Evolutionary conservation across 2,329 filamentous ascomycete genomes (phyloP), one percentile per base, ranked within the genome.

Genomic region (Ascochyta rabiei): DNA sequence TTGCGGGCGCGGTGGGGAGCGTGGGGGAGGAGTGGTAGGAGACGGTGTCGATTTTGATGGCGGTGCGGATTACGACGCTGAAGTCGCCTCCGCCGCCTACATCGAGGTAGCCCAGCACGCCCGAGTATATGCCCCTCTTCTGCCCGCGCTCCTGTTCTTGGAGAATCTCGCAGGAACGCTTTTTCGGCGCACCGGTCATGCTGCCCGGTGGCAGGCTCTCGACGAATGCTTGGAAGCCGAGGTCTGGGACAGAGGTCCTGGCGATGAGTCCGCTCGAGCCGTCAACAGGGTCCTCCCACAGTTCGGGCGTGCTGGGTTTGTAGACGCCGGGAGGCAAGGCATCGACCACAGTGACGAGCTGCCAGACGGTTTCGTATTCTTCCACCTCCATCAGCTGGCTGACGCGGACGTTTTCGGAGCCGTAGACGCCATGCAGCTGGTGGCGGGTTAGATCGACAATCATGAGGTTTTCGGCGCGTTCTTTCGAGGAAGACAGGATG

Each of bases 181-280:
- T 93, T 80, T 98, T 98, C 0, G 93, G 95, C 0, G 93, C 93
- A 6, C 95, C 95, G 2, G 93, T 98, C 95, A 98, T 98, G 67
- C 89, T 93, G 0, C 95, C 93, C 0, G 95, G 92, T 0, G 95
- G 93, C 0, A 98, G 81, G 42, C 87, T 89, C 6, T 86, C 83
- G 0, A 89, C 85, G 0, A 98, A 83, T 4, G 93, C 88, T 55
- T 93, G 88, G 31, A 95, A 79, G 1, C 89, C 90, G 0, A 86
- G 85, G 54, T 64, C 61, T 61, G 39, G 67, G 12, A 58, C 48
- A 10, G 26, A 30, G 2, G 60, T 46, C 15, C 62, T 46, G 2
- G 60, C 53, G 6, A 38, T 9, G 4, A 47, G 45, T 1, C 56
- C 53, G 4, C 60, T 59, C 7, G 64, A 57, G 38, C 63, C 67